Base-by-base conservation (phyloP, 805 yeast species). In the Starmerella vitae region DNA sequence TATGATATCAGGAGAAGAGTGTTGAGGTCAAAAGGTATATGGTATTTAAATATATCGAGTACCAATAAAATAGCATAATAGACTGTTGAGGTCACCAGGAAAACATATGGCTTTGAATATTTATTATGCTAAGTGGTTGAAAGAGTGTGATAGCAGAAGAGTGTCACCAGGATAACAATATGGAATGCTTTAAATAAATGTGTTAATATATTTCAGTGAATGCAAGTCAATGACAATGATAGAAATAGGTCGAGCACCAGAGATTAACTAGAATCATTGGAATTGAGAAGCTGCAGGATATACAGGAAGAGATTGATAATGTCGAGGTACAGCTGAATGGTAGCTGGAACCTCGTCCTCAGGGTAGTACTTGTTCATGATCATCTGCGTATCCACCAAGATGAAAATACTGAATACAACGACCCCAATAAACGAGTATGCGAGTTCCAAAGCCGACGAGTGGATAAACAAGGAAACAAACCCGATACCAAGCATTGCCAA, bases 271-370 rank as follows among this genome's bases (percentile, higher is more conserved):
- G 32, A 20, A 8, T 22, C 36, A 48, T 49, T 39, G 46, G 55
- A 17, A 26, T 18, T 58, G 33, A 82, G 61, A 30, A 83, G 68
- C 45, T 93, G 66, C 55, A 84, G 67, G 44, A 85, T 75, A 59
- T 72, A 74, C 47, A 84, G 57, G 64, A 84, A 85, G 60, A 84
- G 66, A 60, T 84, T 84, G 60, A 85, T 65, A 34, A 83, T 71
- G 56, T 84, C 95, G 65, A 84, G 67, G 57, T 85, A 84, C 45
- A 85, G 67, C 49, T 72, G 63, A 54, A 85, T 74, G 13, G 88
- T 74, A 37, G 93, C 88, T 29, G 74, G 69, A n/a, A 84, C 70
- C 53, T 82, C 94, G 49, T 85, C 94, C 49, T 84, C 94, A 31
- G 84, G 76, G 52, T 76, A 78, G 49, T 67, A 74, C 41, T 72